These are phyloP conservation scores for Porphyrellus cyaneotinctus DNA, from an alignment of 768 basidiomycete genomes.

Conservation along the genomic window DNA sequence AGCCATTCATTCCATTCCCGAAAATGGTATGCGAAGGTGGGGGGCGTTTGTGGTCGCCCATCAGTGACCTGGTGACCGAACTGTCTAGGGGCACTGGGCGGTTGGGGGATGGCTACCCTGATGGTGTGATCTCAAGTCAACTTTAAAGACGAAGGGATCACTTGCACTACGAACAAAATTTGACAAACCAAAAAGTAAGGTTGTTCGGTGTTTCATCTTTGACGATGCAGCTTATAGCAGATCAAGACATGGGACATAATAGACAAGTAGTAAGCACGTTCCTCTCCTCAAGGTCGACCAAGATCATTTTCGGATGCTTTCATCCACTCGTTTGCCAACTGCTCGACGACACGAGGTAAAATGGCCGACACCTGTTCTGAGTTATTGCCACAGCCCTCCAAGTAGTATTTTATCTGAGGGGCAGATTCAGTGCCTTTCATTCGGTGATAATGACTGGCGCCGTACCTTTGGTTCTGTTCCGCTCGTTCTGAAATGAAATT, in stretches of 20 bases:
- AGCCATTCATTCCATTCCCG: background rate
- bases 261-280: background rate
- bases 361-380: constrained; percentile 41
- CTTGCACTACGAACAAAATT: too few species aligned
- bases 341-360: constrained; percentile 54
- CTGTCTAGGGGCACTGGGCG: background rate
- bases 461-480: constrained; percentile 87
- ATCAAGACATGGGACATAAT: background rate
- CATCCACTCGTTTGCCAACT: constrained; percentile 67
- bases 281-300: constrained; percentile 16
- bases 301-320: constrained; percentile 52
- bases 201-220: too few species aligned
- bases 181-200: too few species aligned
- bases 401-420: constrained; percentile 79
- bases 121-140: background rate
- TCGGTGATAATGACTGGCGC: background rate
- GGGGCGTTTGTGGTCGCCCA: background rate
- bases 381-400: constrained; percentile 71
- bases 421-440: background rate
- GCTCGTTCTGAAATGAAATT: constrained; percentile 54
- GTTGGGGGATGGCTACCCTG: background rate
- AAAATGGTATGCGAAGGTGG: background rate
- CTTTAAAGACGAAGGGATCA: too few species aligned
- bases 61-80: background rate
- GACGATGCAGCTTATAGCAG: background rate